Conservation (phyloP, 495 filamentous ascomycete species). For the Tuber magnatum region DNA sequence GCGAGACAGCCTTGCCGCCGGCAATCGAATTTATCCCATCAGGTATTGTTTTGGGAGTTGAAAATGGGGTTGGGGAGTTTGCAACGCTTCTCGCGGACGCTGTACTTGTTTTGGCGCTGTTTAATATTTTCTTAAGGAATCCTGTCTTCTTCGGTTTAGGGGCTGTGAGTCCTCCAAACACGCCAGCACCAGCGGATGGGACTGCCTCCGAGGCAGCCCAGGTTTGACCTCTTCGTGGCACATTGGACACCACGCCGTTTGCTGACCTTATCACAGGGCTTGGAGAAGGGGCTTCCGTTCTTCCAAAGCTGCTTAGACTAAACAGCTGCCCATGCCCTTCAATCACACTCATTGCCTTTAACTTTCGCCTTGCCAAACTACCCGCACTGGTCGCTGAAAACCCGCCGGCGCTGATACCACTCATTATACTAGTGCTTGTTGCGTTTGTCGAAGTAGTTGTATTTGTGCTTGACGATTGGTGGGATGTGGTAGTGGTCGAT, state of each 20-base stretch:
- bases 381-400: slow-evolving; percentile 94
- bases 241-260: neutral
- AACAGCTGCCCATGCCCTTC: slow-evolving; percentile 37
- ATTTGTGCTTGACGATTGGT: slow-evolving; percentile 52
- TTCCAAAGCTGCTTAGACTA: slow-evolving; percentile 37
- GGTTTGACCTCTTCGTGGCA: slow-evolving; percentile 36
- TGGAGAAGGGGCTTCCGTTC: slow-evolving; percentile 57
- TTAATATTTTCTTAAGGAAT: slow-evolving; percentile 94
- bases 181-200: slow-evolving; percentile 35
- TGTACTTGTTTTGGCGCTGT: slow-evolving; percentile 87
- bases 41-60: slow-evolving; percentile 43
- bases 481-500: slow-evolving; percentile 34
- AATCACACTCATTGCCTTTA: slow-evolving; percentile 51
- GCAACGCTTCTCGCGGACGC: slow-evolving; percentile 84
- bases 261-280: slow-evolving; percentile 14
- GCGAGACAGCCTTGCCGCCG: slow-evolving; percentile 44
- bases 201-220: slow-evolving; percentile 25
- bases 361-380: slow-evolving; percentile 71
- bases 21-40: slow-evolving; percentile 51
- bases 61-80: slow-evolving; percentile 46
- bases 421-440: slow-evolving; percentile 85
- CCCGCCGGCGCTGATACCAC: slow-evolving; percentile 76
- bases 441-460: slow-evolving; percentile 63
- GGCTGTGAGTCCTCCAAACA: slow-evolving; percentile 72
- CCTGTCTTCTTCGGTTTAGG: slow-evolving; percentile 86